Base-by-base conservation (phyloP, 768 basidiomycete genomes). In the Termitomyces sp. region DNA sequence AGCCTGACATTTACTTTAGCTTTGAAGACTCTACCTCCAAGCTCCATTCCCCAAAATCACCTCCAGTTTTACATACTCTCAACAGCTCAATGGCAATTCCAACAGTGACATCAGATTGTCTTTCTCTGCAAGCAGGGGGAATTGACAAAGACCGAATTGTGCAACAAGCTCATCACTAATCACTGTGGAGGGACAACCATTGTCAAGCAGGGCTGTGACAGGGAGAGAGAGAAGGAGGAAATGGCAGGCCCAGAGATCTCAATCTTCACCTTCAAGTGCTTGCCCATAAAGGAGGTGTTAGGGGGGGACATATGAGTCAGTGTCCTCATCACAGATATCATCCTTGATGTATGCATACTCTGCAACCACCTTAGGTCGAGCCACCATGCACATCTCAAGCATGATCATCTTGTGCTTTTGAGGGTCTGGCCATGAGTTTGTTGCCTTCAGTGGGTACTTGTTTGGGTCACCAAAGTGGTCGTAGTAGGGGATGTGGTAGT, bases 61-160 rank as follows among this genome's bases (percentile, higher is more conserved):
- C 20, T 60, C 59, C 39, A 69, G 8, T 55, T 65, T 66, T 42
- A 69, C 66, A n/a, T 48, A 48, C 46, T 48, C 46, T 11, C 22
- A 7, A n/a, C 46, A 48, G 20, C 24, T 24, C 46, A 48, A 28
- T 6, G 22, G 46, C 22, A 28, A 48, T 48, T 48, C 46, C 6
- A 11, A 24, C 46, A 24, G 22, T 24, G 22, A n/a, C n/a, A n/a
- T n/a, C n/a, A n/a, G n/a, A n/a, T n/a, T n/a, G n/a, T n/a, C n/a
- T n/a, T n/a, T n/a, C 22, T 48, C 22, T 48, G 24, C 46, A 48
- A 22, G 22, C 24, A 48, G 46, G 28, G 46, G 22, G 22, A 48
- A 48, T 22, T 12, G 22, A 7, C 13, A 15, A 5, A 48, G 46
- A 9, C 12, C 46, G 15, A 48, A 22, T 15, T 15, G 22, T 2